phyloP scores from a whole-genome alignment of 768 basidiomycete species.

The Russula foetens region DNA sequence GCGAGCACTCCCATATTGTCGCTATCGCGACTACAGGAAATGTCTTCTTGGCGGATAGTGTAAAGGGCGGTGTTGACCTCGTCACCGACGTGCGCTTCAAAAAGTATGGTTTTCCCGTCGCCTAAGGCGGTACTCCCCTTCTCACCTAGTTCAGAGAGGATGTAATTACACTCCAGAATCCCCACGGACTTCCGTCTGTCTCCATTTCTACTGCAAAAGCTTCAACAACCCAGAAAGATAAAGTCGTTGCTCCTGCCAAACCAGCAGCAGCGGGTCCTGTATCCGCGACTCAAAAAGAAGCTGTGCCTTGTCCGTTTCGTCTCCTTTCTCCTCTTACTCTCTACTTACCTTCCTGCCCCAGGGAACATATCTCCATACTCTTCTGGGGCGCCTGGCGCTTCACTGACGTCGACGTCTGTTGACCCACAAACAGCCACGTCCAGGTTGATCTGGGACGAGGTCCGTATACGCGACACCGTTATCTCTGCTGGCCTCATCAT shows the following conservation, averaged over 20 bases:
- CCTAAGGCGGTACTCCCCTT: slow-evolving; percentile 8
- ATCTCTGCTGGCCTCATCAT: not conserved
- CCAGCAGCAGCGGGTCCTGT: slow-evolving; percentile 17
- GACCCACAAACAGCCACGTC: slow-evolving; percentile 66
- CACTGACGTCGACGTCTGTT: slow-evolving; percentile 87
- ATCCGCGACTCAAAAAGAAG: slow-evolving; percentile 22
- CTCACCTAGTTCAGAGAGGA: slow-evolving; percentile 49
- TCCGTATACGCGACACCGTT: slow-evolving; percentile 23
- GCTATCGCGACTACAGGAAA: slow-evolving; percentile 87
- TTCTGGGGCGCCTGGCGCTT: slow-evolving; percentile 83
- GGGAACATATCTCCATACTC: slow-evolving; percentile 93
- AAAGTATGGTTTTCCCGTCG: slow-evolving; percentile 40
- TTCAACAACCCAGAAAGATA: slow-evolving; percentile 26
- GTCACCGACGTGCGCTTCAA: slow-evolving; percentile 78
- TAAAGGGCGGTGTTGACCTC: slow-evolving; percentile 81
- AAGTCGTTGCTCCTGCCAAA: slow-evolving; percentile 29
- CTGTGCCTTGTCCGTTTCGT: slow-evolving; percentile 53
- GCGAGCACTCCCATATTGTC: slow-evolving; percentile 91
- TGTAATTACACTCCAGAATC: slow-evolving; percentile 90
- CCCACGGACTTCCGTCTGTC: slow-evolving; percentile 62
- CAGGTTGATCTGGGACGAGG: slow-evolving; percentile 92
- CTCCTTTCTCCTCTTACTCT: not conserved
- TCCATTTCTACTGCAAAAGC: slow-evolving; percentile 33
- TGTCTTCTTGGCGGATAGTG: slow-evolving; percentile 87
- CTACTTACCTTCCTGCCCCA: slow-evolving; percentile 25